phyloP scores from a whole-genome alignment of 176 grass and related monocot species.

The Triticum aestivum region IWGSC_CS_RefSeq_v2.1 NC_057805.1:418471533-418472032 shows the following conservation, averaged over 20 bases:
- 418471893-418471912: constrained; percentile 45
- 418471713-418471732: constrained; percentile 45
- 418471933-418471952: constrained; percentile 86
- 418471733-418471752: constrained; percentile 27
- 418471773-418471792: constrained; percentile 25
- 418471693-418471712: constrained; percentile 58
- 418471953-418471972: constrained; percentile 82
- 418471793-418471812: constrained; percentile 19
- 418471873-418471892: constrained; percentile 30
- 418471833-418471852: constrained; percentile 20
- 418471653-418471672: constrained; percentile 51
- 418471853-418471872: not conserved
- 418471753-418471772: constrained; percentile 28
- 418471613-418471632: constrained; percentile 25
- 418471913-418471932: constrained; percentile 80
- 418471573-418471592: constrained; percentile 29
- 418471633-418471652: constrained; percentile 33
- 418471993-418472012: constrained; percentile 93
- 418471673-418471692: constrained; percentile 67
- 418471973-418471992: constrained; percentile 80
- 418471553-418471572: constrained; percentile 15
- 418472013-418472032: constrained; percentile 91
- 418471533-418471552: constrained; percentile 16
- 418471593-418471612: constrained; percentile 29
- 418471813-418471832: constrained; percentile 25